A percentile compares a stretch with the other conserved stretches of the same genome.
Evolutionary conservation across 768 basidiomycete genomes (phyloP).

Genomic region (Pleurotus cornucopiae): DNA sequence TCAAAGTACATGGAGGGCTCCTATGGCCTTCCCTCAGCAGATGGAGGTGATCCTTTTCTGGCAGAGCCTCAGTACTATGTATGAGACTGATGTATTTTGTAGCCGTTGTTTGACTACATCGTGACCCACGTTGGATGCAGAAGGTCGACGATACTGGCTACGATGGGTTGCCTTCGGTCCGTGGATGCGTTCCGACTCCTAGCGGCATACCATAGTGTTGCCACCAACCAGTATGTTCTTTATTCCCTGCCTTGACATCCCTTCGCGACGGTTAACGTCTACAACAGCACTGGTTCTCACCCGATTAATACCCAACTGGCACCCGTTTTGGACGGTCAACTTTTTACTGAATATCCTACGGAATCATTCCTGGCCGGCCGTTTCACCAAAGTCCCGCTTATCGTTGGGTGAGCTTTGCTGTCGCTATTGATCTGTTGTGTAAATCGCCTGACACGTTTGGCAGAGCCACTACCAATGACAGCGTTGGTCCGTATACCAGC

Average conservation of each 20-base stretch:
- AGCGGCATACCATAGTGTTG: slow-evolving; percentile 44
- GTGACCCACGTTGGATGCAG: slow-evolving; percentile 49
- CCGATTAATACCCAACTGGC: slow-evolving; percentile 15
- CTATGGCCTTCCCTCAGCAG: slow-evolving; percentile 46
- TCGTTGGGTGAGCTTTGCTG: slow-evolving; percentile 45
- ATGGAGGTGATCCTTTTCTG: slow-evolving; percentile 34
- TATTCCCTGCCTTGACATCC: slow-evolving; percentile 24
- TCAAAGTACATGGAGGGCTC: slow-evolving; percentile 54
- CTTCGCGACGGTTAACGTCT: not conserved
- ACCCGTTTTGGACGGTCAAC: slow-evolving; percentile 44
- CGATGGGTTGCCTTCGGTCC: slow-evolving; percentile 44
- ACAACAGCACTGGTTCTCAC: slow-evolving; percentile 37
- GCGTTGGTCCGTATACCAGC: slow-evolving; percentile 38
- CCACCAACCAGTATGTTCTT: slow-evolving; percentile 22
- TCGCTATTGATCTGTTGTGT: not conserved
- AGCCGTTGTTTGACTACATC: slow-evolving; percentile 53
- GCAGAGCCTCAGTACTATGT: not conserved
- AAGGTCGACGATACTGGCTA: slow-evolving; percentile 22
- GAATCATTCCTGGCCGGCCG: slow-evolving; percentile 36
- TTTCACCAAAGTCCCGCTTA: slow-evolving; percentile 46
- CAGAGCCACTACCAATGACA: slow-evolving; percentile 58
- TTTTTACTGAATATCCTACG: slow-evolving; percentile 48
- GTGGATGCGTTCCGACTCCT: slow-evolving; percentile 47
- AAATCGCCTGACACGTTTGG: not conserved
- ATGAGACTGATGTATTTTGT: not conserved